Evolutionary conservation across 1,284 basidiomycete species (phyloP), one percentile per base, ranked within the genome.

Genomic region (Leccinum griseonigrum): DNA sequence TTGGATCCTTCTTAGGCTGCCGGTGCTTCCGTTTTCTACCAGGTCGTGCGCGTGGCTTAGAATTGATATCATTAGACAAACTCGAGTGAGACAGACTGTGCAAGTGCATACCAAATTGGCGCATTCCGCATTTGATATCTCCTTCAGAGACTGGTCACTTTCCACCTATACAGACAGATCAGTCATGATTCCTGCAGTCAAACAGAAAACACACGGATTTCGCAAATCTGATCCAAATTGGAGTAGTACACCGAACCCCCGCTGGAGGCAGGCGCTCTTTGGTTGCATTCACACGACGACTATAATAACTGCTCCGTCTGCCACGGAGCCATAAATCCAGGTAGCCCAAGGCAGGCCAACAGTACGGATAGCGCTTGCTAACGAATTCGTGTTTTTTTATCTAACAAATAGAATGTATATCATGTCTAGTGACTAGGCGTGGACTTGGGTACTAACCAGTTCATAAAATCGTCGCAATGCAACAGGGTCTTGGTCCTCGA

Each of bases 311-410:
- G 22, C 53, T 11, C 10, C 40, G 18, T 53, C 46, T 46, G 9
- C 65, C 46, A 10, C 18, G 29, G 6, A 68, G 46, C 32, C 73
- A 67, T 9, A 64, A 22, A 14, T 63, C 67, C 1, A 68, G 48
- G 52, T 74, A 74, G 11, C 60, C 58, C 10, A 73, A 14, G 2
- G 72, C 60, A 2, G 61, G 62, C 69, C 69, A 70, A 0, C 50
- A 54, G n/a, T 68, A 55, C 0, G 63, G 57, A n/a, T 70, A 71
- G 29, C 22, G 66, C 53, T 36, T 55, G 14, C 61, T 18, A 29
- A 69, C 54, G 5, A 61, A 57, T 7, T 72, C 22, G 4, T 18
- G 38, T 13, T 26, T 54, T 34, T 63, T 63, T 1, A 72, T 48
- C 69, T 72, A 57, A 6, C 22, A 29, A 13, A 6, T 6, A 34